Conservation (phyloP, 2,329 filamentous ascomycete genomes). For the Tympanopsis confertula region DNA sequence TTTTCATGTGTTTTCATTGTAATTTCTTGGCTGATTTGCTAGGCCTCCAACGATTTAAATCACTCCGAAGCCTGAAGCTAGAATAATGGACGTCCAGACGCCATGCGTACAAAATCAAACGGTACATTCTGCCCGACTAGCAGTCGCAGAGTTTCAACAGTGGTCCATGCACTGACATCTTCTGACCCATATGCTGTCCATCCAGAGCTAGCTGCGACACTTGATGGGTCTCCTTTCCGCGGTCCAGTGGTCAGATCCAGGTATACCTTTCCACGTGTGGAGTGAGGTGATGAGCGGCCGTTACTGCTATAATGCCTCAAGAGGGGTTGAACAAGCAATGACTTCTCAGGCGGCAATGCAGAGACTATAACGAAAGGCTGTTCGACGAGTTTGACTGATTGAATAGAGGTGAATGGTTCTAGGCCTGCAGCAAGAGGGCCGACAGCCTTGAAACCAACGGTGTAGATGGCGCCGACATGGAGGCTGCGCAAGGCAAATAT, state of each 20-base stretch:
- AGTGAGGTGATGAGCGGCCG: slow-evolving; percentile 21
- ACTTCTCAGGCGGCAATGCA: slow-evolving; percentile 67
- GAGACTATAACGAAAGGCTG: slow-evolving; percentile 75
- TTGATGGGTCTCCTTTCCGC: slow-evolving; percentile 55
- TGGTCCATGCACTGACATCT: slow-evolving; percentile 74
- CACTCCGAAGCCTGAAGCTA: no score
- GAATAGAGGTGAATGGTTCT: slow-evolving; percentile 54
- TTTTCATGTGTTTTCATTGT: no score
- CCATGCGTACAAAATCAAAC: slow-evolving; percentile 75
- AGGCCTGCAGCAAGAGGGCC: slow-evolving; percentile 51
- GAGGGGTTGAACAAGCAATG: slow-evolving; percentile 65
- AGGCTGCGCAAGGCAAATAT: slow-evolving; percentile 71
- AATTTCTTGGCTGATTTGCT: no score
- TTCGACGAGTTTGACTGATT: slow-evolving; percentile 70
- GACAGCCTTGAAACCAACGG: slow-evolving; percentile 65
- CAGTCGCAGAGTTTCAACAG: slow-evolving; percentile 67
- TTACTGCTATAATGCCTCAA: slow-evolving; percentile 59
- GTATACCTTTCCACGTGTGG: slow-evolving; percentile 55
- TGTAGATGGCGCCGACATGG: slow-evolving; percentile 69
- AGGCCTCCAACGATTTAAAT: no score
- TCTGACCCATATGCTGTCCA: slow-evolving; percentile 71
- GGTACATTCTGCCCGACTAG: slow-evolving; percentile 79
- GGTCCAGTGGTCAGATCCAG: slow-evolving; percentile 60
- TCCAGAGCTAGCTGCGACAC: slow-evolving; percentile 59
- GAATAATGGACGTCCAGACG: slow-evolving; percentile 50